phyloP scores from a whole-genome alignment of 208 protist genomes.

The Trichomonas tenax region DNA sequence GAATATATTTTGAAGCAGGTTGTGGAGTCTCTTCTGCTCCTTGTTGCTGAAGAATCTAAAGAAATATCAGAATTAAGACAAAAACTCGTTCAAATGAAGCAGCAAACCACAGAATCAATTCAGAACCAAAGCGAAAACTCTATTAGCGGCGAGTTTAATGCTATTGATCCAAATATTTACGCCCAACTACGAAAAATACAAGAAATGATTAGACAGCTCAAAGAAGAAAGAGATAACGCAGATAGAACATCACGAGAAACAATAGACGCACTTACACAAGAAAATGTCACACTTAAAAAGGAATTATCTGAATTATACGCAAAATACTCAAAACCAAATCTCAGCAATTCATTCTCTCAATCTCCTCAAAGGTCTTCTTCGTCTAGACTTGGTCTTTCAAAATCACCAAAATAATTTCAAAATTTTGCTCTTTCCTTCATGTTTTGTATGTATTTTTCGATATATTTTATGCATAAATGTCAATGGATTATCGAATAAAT shows the following conservation, averaged over 20 bases:
- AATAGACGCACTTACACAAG: background rate
- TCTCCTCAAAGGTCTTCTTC: background rate
- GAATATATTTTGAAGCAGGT: background rate
- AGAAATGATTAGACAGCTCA: background rate
- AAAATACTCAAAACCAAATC: background rate
- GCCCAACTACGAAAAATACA: background rate
- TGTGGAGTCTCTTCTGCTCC: background rate
- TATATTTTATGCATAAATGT: no score
- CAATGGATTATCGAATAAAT: no score
- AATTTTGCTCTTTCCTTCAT: no score
- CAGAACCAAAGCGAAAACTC: background rate
- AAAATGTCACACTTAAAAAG: background rate
- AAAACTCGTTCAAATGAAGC: background rate
- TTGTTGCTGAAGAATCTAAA: background rate
- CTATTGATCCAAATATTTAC: background rate
- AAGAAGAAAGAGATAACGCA: background rate
- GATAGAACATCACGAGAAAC: background rate
- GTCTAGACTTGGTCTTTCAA: background rate
- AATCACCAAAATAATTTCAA: background rate
- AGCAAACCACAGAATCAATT: background rate
- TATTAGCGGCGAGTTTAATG: background rate
- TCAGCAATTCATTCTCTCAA: background rate
- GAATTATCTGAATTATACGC: background rate
- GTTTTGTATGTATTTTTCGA: no score
- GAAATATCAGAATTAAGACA: background rate